Conservation (phyloP, 1,284 basidiomycete species). For the Lentinula novae-zelandiae region DNA sequence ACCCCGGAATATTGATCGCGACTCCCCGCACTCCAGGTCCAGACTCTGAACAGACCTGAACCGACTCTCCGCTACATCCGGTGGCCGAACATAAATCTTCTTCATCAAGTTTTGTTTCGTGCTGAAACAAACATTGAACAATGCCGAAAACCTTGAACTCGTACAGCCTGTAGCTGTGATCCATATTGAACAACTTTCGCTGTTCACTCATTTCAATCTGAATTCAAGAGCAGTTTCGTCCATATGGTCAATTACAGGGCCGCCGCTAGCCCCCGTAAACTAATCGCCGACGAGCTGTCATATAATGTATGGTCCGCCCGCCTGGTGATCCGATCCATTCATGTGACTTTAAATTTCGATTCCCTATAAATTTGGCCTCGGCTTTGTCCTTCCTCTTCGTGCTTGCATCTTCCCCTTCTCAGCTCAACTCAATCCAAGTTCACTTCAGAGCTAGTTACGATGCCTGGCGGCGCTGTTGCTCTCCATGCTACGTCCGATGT, state of each 20-base stretch:
- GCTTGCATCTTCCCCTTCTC: not conserved
- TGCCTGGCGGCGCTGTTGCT: not conserved
- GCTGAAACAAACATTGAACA: no score
- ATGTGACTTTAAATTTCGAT: not conserved
- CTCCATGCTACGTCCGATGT: constrained; percentile 5
- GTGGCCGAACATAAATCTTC: not conserved
- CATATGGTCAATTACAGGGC: not conserved
- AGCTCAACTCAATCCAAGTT: not conserved
- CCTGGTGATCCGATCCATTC: not conserved
- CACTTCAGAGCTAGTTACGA: not conserved
- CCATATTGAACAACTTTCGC: not conserved
- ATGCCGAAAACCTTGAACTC: no score
- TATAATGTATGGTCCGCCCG: not conserved
- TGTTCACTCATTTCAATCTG: not conserved
- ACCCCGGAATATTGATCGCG: not conserved
- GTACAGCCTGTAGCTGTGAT: not conserved
- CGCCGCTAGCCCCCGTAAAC: not conserved
- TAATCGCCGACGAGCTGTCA: not conserved
- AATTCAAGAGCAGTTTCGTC: not conserved
- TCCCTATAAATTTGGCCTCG: not conserved
- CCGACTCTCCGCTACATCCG: not conserved
- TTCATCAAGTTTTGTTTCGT: not conserved
- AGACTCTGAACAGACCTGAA: no score
- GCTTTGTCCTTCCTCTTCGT: not conserved
- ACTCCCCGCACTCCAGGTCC: not conserved